phyloP scores from a whole-genome alignment of 768 basidiomycete genomes.

The Xerocomus spinulosus region DNA sequence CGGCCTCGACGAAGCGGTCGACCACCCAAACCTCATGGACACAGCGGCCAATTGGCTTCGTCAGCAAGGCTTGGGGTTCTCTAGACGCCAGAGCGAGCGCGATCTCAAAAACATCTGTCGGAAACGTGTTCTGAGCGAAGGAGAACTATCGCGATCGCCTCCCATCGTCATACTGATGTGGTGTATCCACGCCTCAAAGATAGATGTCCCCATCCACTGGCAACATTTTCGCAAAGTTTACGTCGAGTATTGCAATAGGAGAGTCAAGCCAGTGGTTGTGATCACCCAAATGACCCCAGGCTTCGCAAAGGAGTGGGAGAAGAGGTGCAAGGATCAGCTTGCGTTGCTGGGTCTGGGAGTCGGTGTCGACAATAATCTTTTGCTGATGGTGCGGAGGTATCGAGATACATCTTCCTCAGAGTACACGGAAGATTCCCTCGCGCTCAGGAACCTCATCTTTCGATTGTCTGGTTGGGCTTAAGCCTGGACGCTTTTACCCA shows the following conservation, averaged over 20 bases:
- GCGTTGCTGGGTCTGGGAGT: constrained; percentile 6
- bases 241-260: constrained; percentile 22
- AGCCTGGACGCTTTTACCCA: not conserved
- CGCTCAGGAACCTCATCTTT: constrained; percentile 17
- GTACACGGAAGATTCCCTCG: constrained; percentile 15
- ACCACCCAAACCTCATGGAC: constrained; percentile 20
- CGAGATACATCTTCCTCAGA: constrained; percentile 14
- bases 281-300: constrained; percentile 23
- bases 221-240: constrained; percentile 25
- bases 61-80: constrained; percentile 16
- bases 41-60: constrained; percentile 17
- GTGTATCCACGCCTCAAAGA: constrained; percentile 30
- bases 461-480: constrained; percentile 7
- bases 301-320: constrained; percentile 12
- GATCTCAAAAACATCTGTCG: constrained; percentile 21
- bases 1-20: constrained; percentile 26
- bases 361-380: not conserved
- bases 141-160: constrained; percentile 4
- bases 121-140: constrained; percentile 11
- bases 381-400: constrained; percentile 17
- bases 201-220: constrained; percentile 25
- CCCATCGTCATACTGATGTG: constrained; percentile 21
- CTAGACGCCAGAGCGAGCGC: constrained; percentile 18
- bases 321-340: constrained; percentile 19
- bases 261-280: constrained; percentile 22